Percentiles rank a stretch among this genome's conserved stretches.
These are phyloP conservation scores for Ganoderma lucidum DNA, from an alignment of 1,284 basidiomycete genomes.

Conservation along the genomic window DNA sequence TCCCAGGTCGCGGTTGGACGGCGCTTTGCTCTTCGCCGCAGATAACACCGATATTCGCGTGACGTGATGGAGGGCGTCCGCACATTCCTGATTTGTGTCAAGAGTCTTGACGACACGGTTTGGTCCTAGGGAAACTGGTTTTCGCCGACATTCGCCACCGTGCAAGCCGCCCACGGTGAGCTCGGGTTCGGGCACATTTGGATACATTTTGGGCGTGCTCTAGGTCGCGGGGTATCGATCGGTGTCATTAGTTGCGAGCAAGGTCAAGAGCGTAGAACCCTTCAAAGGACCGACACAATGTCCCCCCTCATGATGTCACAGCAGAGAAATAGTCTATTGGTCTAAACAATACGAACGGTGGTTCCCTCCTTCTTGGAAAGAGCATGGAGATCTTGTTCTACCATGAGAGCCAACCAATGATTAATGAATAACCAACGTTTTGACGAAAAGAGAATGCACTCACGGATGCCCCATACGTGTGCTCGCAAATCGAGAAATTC, in stretches of 20 bases:
- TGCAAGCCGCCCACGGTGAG: neutral
- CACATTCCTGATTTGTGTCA: neutral
- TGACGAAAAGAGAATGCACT: constrained; percentile 44
- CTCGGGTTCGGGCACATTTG: constrained; percentile 1
- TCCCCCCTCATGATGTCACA: neutral
- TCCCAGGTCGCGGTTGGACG: neutral
- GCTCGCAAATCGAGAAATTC: constrained; percentile 81
- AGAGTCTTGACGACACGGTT: neutral
- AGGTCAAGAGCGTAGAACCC: neutral
- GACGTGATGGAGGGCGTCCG: neutral
- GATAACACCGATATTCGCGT: neutral
- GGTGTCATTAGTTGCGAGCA: constrained; percentile 1
- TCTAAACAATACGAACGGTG: constrained; percentile 53
- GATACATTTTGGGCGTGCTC: neutral
- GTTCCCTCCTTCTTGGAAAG: constrained; percentile 72
- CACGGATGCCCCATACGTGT: constrained; percentile 86
- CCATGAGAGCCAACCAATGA: constrained; percentile 18
- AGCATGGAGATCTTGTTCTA: constrained; percentile 84
- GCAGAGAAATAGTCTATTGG: constrained; percentile 12
- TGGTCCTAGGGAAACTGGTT: neutral
- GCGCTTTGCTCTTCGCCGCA: neutral
- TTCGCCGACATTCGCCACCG: constrained; percentile 6
- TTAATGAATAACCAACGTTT: neutral
- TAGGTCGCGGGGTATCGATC: neutral
- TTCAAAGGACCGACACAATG: neutral